Percentiles rank a stretch among this genome's conserved stretches.
Evolutionary conservation across 441 rosid species (phyloP).

Genomic region (Adansonia madagascariensis): DNA sequence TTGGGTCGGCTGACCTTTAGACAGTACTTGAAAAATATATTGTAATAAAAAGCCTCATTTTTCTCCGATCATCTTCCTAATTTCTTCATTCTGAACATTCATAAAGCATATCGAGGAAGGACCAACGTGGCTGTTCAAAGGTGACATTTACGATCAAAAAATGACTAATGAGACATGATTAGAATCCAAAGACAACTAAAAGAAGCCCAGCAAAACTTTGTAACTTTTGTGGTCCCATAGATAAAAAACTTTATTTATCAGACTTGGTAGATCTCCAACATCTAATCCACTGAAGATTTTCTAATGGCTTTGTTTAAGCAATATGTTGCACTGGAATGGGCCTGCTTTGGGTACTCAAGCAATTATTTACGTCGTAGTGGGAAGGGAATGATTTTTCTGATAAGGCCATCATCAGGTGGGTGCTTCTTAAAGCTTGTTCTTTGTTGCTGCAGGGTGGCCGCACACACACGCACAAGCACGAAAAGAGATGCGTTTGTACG

Average conservation of each 20-base stretch:
- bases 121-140: constrained; percentile 16
- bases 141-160: constrained; percentile 11
- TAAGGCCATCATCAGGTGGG: constrained; percentile 27
- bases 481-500: too few species aligned
- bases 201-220: constrained; percentile 12
- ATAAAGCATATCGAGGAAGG: constrained; percentile 4
- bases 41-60: constrained; percentile 6
- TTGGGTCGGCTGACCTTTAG: constrained; percentile 15
- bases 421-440: constrained; percentile 32
- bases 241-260: neutral
- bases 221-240: neutral
- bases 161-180: constrained; percentile 15
- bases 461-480: neutral
- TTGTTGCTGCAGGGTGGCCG: constrained; percentile 29
- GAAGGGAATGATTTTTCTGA: constrained; percentile 34
- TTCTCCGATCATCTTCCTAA: neutral
- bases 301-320: neutral
- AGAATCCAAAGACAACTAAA: constrained; percentile 21
- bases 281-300: constrained; percentile 7
- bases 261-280: neutral
- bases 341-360: constrained; percentile 1
- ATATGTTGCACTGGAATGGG: constrained; percentile 14
- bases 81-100: neutral
- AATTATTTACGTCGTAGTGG: constrained; percentile 7
- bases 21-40: neutral